These are phyloP conservation scores for Mucor racemosus DNA, from an alignment of 371 early-diverging fungal genomes.

Conservation along the genomic window DNA sequence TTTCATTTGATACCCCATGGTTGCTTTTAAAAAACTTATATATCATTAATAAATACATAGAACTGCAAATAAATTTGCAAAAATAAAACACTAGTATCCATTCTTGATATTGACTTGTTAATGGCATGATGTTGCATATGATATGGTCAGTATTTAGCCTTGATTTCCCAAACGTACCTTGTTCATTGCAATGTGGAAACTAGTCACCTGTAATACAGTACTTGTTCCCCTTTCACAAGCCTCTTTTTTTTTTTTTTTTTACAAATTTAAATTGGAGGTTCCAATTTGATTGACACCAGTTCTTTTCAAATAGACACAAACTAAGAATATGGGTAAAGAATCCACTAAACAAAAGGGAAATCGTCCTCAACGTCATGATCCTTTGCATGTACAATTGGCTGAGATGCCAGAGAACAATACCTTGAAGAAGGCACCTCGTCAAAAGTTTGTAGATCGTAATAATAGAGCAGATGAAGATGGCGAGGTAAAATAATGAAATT, in stretches of 20 bases:
- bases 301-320: neutral
- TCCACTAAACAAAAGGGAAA: slow-evolving; percentile 26
- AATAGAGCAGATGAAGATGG: slow-evolving; percentile 53
- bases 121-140: too few relatives aligned
- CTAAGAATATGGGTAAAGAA: slow-evolving; percentile 42
- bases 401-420: slow-evolving; percentile 59
- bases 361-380: slow-evolving; percentile 72
- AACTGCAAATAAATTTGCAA: too few relatives aligned
- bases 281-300: neutral
- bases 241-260: slow-evolving; percentile 14
- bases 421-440: slow-evolving; percentile 52
- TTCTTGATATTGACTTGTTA: too few relatives aligned
- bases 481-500: slow-evolving; percentile 28
- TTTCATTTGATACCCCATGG: neutral
- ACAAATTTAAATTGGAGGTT: neutral
- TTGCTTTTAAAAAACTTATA: neutral
- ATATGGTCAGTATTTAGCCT: too few relatives aligned
- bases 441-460: slow-evolving; percentile 70
- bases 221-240: slow-evolving; percentile 1
- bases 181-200: neutral
- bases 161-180: too few relatives aligned
- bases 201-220: neutral
- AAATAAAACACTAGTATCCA: too few relatives aligned
- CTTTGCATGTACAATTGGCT: slow-evolving; percentile 74
- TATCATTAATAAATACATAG: too few relatives aligned